These are phyloP conservation scores for Yamadazyma ubonensis DNA, from an alignment of 805 yeast species.

Conservation along the genomic window DNA sequence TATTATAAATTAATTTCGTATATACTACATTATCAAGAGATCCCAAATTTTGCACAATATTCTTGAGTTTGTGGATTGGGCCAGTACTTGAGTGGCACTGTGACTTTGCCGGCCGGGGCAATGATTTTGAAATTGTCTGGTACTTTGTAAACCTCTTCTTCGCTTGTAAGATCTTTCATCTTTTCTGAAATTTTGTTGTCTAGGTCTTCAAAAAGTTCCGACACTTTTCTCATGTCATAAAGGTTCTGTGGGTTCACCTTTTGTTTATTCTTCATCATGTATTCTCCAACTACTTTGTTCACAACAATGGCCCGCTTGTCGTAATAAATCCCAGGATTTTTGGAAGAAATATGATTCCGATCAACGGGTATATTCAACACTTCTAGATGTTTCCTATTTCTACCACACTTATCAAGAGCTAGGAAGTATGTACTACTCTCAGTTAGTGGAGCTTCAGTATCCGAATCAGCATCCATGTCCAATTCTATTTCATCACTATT, in stretches of 20 bases:
- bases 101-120: conserved; percentile 25
- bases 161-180: not conserved
- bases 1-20: too few species aligned
- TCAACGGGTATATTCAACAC: conserved; percentile 38
- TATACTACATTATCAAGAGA: not conserved
- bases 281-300: conserved; percentile 29
- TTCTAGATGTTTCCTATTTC: conserved; percentile 59
- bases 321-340: conserved; percentile 20
- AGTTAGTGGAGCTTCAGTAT: not conserved
- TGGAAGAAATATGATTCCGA: conserved; percentile 12
- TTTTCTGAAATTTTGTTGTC: conserved; percentile 1
- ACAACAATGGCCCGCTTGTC: conserved; percentile 35
- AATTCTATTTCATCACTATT: conserved; percentile 23
- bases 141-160: conserved; percentile 9
- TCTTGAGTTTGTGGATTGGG: conserved; percentile 36
- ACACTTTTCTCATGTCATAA: not conserved
- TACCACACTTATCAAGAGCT: conserved; percentile 84
- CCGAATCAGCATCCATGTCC: conserved; percentile 19
- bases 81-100: conserved; percentile 28
- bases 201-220: not conserved
- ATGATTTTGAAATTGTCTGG: conserved; percentile 24
- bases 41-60: conserved; percentile 22
- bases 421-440: conserved; percentile 43
- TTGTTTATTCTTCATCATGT: conserved; percentile 6
- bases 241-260: conserved; percentile 9